Conservation (phyloP, 345 rosid genomes). For the Eucalyptus coolabah region DNA sequence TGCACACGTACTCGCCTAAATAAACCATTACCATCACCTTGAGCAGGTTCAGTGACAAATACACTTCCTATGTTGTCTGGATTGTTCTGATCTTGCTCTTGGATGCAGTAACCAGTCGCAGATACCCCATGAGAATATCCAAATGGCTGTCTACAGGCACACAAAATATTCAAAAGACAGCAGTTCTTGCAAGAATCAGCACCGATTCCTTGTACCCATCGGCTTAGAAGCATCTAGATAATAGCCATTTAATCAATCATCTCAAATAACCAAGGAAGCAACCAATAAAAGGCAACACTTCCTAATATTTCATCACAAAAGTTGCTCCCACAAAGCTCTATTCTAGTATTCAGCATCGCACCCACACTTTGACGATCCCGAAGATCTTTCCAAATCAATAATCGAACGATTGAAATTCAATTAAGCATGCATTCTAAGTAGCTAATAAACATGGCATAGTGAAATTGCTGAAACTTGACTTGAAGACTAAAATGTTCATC, state of each 20-base stretch:
- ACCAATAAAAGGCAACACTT: neutral
- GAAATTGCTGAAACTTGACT: neutral
- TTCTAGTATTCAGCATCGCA: neutral
- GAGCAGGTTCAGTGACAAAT: conserved; percentile 58
- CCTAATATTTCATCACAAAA: neutral
- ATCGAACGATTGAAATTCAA: neutral
- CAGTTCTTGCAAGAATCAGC: conserved; percentile 84
- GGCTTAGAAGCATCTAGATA: conserved; percentile 77
- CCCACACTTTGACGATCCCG: neutral
- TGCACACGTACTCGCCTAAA: conserved; percentile 79
- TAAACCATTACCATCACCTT: conserved; percentile 58
- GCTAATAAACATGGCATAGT: neutral
- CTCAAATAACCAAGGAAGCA: neutral
- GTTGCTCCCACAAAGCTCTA: neutral
- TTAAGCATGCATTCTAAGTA: neutral
- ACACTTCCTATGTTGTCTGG: conserved; percentile 44
- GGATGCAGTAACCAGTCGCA: conserved; percentile 48
- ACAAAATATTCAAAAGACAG: conserved; percentile 52
- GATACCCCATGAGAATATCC: conserved; percentile 53
- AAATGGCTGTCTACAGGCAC: conserved; percentile 79
- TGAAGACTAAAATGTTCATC: neutral
- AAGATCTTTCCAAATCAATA: neutral
- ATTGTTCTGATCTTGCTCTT: conserved; percentile 59
- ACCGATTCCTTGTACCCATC: conserved; percentile 73
- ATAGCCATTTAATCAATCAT: neutral